phyloP scores from a whole-genome alignment of 1,139 yeast genomes.

The Eremothecium gossypii region DNA sequence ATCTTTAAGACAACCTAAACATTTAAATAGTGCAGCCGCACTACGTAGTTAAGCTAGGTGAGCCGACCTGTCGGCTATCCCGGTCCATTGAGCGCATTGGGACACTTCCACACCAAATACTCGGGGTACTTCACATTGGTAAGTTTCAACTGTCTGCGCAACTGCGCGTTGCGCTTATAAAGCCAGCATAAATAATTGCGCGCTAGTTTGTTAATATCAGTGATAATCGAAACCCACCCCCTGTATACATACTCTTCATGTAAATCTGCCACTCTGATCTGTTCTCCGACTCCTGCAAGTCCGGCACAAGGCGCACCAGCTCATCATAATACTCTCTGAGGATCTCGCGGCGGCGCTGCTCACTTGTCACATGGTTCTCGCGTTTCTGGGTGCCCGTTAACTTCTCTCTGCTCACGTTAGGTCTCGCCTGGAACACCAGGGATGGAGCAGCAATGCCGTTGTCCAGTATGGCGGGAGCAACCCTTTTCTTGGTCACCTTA shows the following conservation, averaged over 20 bases:
- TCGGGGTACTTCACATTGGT: constrained; percentile 1
- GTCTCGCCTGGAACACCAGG: neutral
- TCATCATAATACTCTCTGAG: constrained; percentile 35
- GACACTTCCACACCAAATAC: constrained; percentile 1
- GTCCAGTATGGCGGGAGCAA: neutral
- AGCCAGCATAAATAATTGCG: constrained; percentile 24
- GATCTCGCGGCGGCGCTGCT: constrained; percentile 34
- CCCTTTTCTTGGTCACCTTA: constrained; percentile 1
- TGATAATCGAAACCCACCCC: neutral
- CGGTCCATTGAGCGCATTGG: neutral
- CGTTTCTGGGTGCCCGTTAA: constrained; percentile 33
- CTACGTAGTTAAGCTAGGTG: too few species aligned
- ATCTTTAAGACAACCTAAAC: neutral
- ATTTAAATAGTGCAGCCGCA: too few species aligned
- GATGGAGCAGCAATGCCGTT: neutral
- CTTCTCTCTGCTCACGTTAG: neutral
- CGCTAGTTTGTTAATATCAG: constrained; percentile 6
- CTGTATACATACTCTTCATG: constrained; percentile 19
- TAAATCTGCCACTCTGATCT: constrained; percentile 34
- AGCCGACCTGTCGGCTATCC: neutral
- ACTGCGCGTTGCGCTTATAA: constrained; percentile 19
- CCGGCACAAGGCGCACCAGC: constrained; percentile 34
- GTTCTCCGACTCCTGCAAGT: constrained; percentile 29
- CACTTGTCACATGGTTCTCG: constrained; percentile 36
- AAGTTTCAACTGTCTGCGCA: constrained; percentile 15